Conservation (phyloP, 495 filamentous ascomycete species). For the Penicillium pancosmium region DNA sequence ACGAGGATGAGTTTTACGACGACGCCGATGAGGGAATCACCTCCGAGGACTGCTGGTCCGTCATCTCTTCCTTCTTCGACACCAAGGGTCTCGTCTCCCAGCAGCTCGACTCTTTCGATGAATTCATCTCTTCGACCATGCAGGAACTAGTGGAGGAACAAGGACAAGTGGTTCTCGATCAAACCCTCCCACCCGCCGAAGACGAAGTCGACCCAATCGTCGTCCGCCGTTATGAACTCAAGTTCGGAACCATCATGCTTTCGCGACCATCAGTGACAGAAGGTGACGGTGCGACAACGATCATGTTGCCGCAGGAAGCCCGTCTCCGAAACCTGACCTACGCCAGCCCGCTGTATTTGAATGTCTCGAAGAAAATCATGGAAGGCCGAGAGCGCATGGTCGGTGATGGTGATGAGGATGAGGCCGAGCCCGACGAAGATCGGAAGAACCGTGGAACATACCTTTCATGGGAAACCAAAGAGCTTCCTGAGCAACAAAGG, state of each 20-base stretch:
- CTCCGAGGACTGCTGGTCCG: slow-evolving; percentile 95
- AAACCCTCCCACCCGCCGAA: slow-evolving; percentile 70
- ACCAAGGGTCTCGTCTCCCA: slow-evolving; percentile 94
- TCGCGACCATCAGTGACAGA: slow-evolving; percentile 87
- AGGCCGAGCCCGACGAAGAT: slow-evolving; percentile 48
- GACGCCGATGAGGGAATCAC: slow-evolving; percentile 70
- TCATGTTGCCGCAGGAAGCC: slow-evolving; percentile 87
- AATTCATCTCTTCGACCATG: slow-evolving; percentile 90
- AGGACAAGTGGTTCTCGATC: slow-evolving; percentile 82
- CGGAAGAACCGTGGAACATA: slow-evolving; percentile 48
- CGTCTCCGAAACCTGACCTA: slow-evolving; percentile 95
- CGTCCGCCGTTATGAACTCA: slow-evolving; percentile 87
- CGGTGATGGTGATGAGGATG: slow-evolving; percentile 54
- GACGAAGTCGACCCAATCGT: slow-evolving; percentile 74
- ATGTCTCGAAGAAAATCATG: slow-evolving; percentile 76
- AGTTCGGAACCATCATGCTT: slow-evolving; percentile 83
- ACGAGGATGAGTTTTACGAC: slow-evolving; percentile 58
- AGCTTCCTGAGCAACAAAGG: slow-evolving; percentile 61
- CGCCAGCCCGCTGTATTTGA: slow-evolving; percentile 83
- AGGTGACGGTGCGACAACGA: slow-evolving; percentile 80
- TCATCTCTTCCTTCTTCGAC: slow-evolving; percentile 96
- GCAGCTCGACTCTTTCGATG: slow-evolving; percentile 97
- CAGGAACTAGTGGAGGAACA: slow-evolving; percentile 91
- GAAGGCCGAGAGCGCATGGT: slow-evolving; percentile 77
- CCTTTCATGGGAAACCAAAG: slow-evolving; percentile 54